Conservation (phyloP, 78 protist species). For the Dictyostelium firmibasis region DNA sequence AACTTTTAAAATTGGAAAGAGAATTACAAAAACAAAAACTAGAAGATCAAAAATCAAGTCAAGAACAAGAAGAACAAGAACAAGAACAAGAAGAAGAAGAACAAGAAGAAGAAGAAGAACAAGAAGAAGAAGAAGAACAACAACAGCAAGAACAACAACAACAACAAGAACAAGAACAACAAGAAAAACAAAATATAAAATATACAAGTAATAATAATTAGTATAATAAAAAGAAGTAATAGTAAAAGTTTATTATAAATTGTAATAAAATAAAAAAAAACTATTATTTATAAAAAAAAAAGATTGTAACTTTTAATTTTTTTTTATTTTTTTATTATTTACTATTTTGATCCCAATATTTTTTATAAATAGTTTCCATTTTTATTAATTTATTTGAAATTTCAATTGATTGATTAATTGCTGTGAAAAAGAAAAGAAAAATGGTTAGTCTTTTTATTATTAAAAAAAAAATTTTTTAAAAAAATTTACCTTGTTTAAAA, state of each 20-base stretch:
- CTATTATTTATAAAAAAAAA: too few species aligned
- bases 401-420: slow-evolving; percentile 45
- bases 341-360: slow-evolving; percentile 11
- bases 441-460: neutral
- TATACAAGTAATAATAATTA: too few species aligned
- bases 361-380: slow-evolving; percentile 33
- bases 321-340: too few species aligned
- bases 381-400: slow-evolving; percentile 60
- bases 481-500: slow-evolving; percentile 49
- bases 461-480: neutral
- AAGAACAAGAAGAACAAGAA: too few species aligned
- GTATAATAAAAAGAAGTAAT: neutral
- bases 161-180: too few species aligned
- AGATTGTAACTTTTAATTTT: too few species aligned
- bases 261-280: neutral
- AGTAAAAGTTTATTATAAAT: neutral
- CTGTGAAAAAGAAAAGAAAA: neutral
- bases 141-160: neutral
- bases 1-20: neutral
- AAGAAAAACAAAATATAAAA: too few species aligned
- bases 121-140: too few species aligned
- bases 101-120: neutral
- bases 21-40: neutral
- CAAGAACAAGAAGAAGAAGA: neutral
- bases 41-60: neutral